Percentiles rank a stretch among this genome's conserved stretches.
Conservation (phyloP, 2,329 filamentous ascomycete genomes). For the Berkeleyomyces rouxiae region DNA sequence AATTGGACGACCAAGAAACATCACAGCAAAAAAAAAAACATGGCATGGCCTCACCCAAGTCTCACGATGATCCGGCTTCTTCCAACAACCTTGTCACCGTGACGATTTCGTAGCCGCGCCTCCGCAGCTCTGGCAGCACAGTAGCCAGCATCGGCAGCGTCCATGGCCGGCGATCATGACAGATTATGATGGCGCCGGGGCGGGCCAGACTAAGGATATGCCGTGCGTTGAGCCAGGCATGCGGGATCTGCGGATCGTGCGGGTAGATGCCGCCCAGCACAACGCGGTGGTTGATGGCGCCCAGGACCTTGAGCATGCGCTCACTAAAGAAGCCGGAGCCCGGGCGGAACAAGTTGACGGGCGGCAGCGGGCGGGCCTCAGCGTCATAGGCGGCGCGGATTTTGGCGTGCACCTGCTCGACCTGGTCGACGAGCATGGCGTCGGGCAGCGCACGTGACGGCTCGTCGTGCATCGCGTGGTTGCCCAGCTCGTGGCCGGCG, state of each 20-base stretch:
- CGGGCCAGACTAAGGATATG: slow-evolving; percentile 68
- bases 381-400: slow-evolving; percentile 40
- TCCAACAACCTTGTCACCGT: slow-evolving; percentile 52
- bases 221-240: slow-evolving; percentile 50
- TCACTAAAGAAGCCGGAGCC: slow-evolving; percentile 70
- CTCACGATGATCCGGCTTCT: neutral
- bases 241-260: slow-evolving; percentile 73
- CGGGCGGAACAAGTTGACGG: slow-evolving; percentile 58
- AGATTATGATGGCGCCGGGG: slow-evolving; percentile 66
- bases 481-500: slow-evolving; percentile 56
- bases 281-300: slow-evolving; percentile 47
- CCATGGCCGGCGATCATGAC: slow-evolving; percentile 73
- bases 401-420: slow-evolving; percentile 44
- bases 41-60: neutral
- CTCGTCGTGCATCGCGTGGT: slow-evolving; percentile 83
- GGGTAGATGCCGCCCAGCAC: slow-evolving; percentile 79
- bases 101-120: slow-evolving; percentile 53
- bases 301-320: slow-evolving; percentile 46
- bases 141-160: slow-evolving; percentile 60
- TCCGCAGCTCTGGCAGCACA: slow-evolving; percentile 55
- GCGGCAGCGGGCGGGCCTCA: slow-evolving; percentile 26
- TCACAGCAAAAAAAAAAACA: neutral
- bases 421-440: slow-evolving; percentile 43
- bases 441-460: slow-evolving; percentile 46
- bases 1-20: neutral